Evolutionary conservation across 768 basidiomycete genomes (phyloP).

Genomic region (Leccinum ochraceum): DNA sequence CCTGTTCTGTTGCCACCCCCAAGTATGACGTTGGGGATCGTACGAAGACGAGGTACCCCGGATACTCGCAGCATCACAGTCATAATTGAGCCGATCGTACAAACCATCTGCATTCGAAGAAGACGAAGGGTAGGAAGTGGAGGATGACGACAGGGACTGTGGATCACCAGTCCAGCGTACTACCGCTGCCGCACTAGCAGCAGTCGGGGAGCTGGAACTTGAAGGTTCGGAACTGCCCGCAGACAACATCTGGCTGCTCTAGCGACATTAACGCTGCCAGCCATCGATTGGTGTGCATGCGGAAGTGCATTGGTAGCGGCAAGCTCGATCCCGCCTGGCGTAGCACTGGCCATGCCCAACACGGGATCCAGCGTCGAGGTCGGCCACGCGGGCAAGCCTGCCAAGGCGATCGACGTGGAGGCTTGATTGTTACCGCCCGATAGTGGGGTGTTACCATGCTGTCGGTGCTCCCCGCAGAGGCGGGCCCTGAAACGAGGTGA

Average conservation of each 20-base stretch:
- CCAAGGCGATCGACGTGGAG: constrained; percentile 25
- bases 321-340: constrained; percentile 35
- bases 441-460: constrained; percentile 19
- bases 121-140: constrained; percentile 18
- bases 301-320: constrained; percentile 14
- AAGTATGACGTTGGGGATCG: constrained; percentile 22
- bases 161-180: constrained; percentile 15
- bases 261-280: constrained; percentile 7
- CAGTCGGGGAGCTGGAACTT: constrained; percentile 9
- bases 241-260: constrained; percentile 24
- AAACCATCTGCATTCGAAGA: constrained; percentile 19
- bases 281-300: constrained; percentile 16
- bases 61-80: constrained; percentile 19
- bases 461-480: constrained; percentile 17
- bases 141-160: constrained; percentile 17
- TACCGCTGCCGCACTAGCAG: neutral
- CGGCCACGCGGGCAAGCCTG: constrained; percentile 36
- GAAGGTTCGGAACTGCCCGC: constrained; percentile 14
- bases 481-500: constrained; percentile 20
- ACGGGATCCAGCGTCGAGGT: constrained; percentile 34
- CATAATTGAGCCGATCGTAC: constrained; percentile 26
- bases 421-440: constrained; percentile 13
- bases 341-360: constrained; percentile 33
- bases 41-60: constrained; percentile 19
- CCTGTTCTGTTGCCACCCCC: constrained; percentile 8